phyloP scores from a whole-genome alignment of 495 filamentous ascomycete genomes.

The Aspergillus ellipticus region DNA sequence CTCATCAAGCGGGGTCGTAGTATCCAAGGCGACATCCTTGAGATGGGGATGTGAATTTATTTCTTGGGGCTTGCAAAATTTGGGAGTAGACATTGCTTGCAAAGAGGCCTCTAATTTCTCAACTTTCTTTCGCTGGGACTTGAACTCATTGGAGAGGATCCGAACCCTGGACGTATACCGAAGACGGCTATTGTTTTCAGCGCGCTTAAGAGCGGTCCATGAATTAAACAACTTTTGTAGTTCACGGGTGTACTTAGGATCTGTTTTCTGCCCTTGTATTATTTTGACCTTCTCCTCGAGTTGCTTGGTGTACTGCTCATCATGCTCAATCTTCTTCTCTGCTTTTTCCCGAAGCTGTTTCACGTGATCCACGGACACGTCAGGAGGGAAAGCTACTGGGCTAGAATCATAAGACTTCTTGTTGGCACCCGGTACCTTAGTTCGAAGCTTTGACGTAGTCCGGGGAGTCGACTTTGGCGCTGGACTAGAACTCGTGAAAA shows the following conservation, averaged over 20 bases:
- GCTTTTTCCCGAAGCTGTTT: conserved; percentile 4
- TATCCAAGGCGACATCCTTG: background rate
- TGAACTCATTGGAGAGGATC: background rate
- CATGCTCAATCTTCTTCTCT: conserved; percentile 6
- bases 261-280: conserved; percentile 1
- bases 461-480: conserved; percentile 8
- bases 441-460: background rate
- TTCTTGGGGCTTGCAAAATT: too few relatives aligned
- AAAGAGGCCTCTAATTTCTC: conserved; percentile 11
- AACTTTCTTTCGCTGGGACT: conserved; percentile 3
- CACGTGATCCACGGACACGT: background rate
- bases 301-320: conserved; percentile 2
- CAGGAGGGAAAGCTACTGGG: conserved; percentile 7
- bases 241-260: conserved; percentile 4
- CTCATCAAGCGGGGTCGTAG: background rate
- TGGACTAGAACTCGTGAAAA: conserved; percentile 5
- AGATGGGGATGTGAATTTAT: background rate
- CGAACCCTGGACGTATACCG: background rate
- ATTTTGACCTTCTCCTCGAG: conserved; percentile 12
- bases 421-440: background rate
- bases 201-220: background rate
- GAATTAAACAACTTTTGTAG: background rate
- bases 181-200: background rate
- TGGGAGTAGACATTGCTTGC: background rate
- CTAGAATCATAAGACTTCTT: conserved; percentile 1